Percentiles rank a stretch among this genome's conserved stretches.
These are phyloP conservation scores for Dryas drummondii DNA, from an alignment of 306 rosid species.

Conservation along the genomic window DNA sequence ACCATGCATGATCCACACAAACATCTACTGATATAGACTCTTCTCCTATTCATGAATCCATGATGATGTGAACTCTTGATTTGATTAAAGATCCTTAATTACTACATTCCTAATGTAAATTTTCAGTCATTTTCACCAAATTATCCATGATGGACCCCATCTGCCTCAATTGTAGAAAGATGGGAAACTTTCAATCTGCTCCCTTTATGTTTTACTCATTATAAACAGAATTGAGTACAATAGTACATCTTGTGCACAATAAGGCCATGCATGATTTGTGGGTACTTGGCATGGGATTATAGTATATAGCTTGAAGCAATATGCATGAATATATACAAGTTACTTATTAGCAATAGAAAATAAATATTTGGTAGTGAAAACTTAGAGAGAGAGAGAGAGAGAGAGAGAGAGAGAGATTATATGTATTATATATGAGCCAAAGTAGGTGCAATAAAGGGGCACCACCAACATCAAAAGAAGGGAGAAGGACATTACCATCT, in stretches of 20 bases:
- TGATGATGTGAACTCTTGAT: neutral
- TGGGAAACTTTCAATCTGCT: constrained; percentile 27
- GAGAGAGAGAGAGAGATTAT: neutral
- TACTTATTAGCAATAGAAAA: no score
- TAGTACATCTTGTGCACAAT: neutral
- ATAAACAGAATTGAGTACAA: constrained; percentile 2
- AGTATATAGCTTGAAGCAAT: no score
- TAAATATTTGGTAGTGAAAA: no score
- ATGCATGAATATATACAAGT: no score
- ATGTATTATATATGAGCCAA: constrained; percentile 26
- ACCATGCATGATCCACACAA: neutral
- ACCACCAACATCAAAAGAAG: constrained; percentile 37
- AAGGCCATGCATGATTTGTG: no score
- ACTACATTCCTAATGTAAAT: constrained; percentile 3
- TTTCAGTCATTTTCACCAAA: constrained; percentile 18
- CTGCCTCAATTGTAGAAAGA: constrained; percentile 26
- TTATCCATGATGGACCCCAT: constrained; percentile 32
- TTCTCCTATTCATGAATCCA: constrained; percentile 20
- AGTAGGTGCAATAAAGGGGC: constrained; percentile 22
- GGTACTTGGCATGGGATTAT: neutral
- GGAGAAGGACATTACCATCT: constrained; percentile 29
- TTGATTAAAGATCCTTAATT: neutral
- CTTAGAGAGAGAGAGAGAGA: neutral
- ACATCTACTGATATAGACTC: neutral
- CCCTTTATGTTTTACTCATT: constrained; percentile 20